A percentile compares a stretch with the other conserved stretches of the same genome.
Conservation (phyloP, 1,284 basidiomycete genomes). For the Erythrobasidium hasegawianum region DNA sequence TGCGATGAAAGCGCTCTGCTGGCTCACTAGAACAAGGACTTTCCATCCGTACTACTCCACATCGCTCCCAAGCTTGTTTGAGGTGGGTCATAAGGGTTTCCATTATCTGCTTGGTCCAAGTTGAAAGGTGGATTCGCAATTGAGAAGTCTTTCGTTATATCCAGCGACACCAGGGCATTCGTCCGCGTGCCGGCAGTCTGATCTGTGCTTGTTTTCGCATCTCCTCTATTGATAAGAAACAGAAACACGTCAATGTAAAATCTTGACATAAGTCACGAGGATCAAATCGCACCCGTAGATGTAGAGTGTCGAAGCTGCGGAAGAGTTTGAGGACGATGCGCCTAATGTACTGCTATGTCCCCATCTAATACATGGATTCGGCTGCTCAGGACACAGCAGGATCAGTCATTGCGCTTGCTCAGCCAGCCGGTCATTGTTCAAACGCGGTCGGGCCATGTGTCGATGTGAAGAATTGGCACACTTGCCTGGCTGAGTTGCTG, state of each 20-base stretch:
- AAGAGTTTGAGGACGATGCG: conserved; percentile 11
- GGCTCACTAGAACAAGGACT: not conserved
- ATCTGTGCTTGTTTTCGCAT: conserved; percentile 34
- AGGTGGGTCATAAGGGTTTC: conserved; percentile 41
- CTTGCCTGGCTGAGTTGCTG: conserved; percentile 20
- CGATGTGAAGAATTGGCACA: not conserved
- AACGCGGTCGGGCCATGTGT: not conserved
- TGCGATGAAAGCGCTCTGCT: not conserved
- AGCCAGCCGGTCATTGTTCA: not conserved
- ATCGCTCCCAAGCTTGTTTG: conserved; percentile 29
- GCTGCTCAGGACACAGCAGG: not conserved
- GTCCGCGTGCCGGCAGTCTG: conserved; percentile 41
- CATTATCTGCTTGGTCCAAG: conserved; percentile 41
- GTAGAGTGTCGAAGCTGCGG: conserved; percentile 19
- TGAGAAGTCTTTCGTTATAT: conserved; percentile 38
- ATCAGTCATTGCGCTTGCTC: not conserved
- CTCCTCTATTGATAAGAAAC: conserved; percentile 43
- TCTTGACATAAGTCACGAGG: not conserved
- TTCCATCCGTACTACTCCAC: conserved; percentile 28
- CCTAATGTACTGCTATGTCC: conserved; percentile 14
- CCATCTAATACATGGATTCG: conserved; percentile 12
- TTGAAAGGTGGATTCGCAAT: conserved; percentile 41
- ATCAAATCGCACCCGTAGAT: not conserved
- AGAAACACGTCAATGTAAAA: not conserved
- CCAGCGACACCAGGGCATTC: conserved; percentile 43